Evolutionary conservation across 805 yeast genomes (phyloP), one percentile per base, ranked within the genome.

Genomic region (Millerago galiae): DNA sequence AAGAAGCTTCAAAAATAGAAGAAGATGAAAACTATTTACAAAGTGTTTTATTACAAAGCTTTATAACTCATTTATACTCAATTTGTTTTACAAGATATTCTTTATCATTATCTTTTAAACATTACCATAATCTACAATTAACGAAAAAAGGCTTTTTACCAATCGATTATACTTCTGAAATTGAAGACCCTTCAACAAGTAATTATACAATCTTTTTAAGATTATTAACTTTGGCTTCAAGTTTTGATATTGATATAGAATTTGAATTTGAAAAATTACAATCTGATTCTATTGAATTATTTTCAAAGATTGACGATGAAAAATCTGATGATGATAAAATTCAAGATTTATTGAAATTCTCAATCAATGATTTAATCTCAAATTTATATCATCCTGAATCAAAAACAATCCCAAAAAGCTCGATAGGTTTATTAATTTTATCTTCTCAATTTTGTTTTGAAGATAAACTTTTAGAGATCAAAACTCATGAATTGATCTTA

Each of bases 241-340:
- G 93, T 4, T 75, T 74, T 60, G 98, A 90, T 60, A 55, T 87
- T 40, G 77, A 81, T 40, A 62, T 79, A 11, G 62, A 61, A n/a
- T 52, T 54, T 1, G 60, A 61, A 17, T 70, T 81, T 35, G 46
- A 51, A 2, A 50, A 63, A 2, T 16, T 53, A 2, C 54, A 69
- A 8, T 51, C 56, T 3, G 67, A 67, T 28, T 60, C 80, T 2
- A 60, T 58, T 34, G 52, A 57, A 3, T 54, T 82, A 3, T 76
- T 83, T 38, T 16, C 52, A 7, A 58, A 57, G n/a, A 57, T 65
- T 37, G 52, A 55, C 15, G 49, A 55, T 32, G 53, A 54, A 15
- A 56, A 62, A 38, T 59, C 61, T 14, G 52, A 58, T 29, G 66
- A 59, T 16, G 58, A 58, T 6, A 63, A 67, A 15, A 60, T 59